Base-by-base conservation (phyloP, 2,329 filamentous ascomycete species). In the Diplodia intermedia region DNA sequence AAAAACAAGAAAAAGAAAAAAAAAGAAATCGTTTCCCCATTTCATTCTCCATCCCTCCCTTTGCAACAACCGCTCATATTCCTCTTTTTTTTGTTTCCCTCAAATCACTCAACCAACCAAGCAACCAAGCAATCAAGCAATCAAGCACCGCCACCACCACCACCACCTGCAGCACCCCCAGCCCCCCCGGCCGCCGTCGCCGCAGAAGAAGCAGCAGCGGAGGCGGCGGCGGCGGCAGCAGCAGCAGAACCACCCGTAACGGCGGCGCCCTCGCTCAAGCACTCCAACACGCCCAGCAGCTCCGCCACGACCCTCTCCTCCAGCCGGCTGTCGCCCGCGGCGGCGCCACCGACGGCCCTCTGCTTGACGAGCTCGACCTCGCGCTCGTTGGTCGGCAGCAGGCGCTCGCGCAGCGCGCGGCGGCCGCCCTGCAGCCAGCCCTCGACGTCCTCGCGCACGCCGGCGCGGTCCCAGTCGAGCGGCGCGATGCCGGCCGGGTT, bases 391-490 rank as follows among this genome's bases (percentile, higher is more conserved):
- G 91, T 84, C 0, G 93, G 89, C 62, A 94, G 83, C 57, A 97
- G 86, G 33, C 91, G 85, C 71, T 92, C 89, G 65, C 90, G 86
- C 67, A 97, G 81, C 66, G 15, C 40, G 18, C 90, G 82, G 71
- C 88, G 88, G 68, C 89, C 86, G 65, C 89, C 89, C 33, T 88
- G 85, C 43, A 97, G 81, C 85, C 92, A 92, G 71, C 91, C 91
- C 72, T 97, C 92, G 5, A 96, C 87, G 73, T 95, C 93, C 76
- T 97, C 94, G 71, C 90, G 86, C 56, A 96, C 86, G 1, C 84
- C 84, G 0, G 85, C 84, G 14, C 86, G 84, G 75, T 97, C 92
- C 89, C 92, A 97, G 65, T 88, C 85, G 7, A 97, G 84, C 9
- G 87, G 83, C 15, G 90, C 87, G 1, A 97, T 89, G 29, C 93